A percentile compares a stretch with the other conserved stretches of the same genome.
Conservation (phyloP, 2,329 filamentous ascomycete genomes). For the Tolypocladium amazonense region DNA sequence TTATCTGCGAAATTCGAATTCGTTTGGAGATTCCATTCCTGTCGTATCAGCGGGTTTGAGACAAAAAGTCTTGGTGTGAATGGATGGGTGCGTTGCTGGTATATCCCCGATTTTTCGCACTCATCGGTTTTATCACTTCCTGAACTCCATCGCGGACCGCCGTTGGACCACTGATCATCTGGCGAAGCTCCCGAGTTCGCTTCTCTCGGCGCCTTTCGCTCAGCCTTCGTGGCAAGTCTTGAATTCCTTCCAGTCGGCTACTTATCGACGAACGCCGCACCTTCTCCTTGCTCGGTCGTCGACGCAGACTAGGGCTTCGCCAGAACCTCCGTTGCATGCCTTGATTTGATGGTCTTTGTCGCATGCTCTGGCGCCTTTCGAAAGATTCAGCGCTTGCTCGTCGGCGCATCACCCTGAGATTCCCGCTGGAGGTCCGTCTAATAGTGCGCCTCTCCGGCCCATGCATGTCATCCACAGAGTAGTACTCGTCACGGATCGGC, state of each 20-base stretch:
- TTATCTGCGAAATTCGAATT: background rate
- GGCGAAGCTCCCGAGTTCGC: conserved; percentile 44
- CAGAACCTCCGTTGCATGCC: conserved; percentile 16
- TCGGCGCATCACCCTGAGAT: conserved; percentile 46
- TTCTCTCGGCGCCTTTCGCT: conserved; percentile 50
- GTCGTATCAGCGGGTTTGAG: background rate
- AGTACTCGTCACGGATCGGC: conserved; percentile 31
- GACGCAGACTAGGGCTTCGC: conserved; percentile 18
- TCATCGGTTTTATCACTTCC: conserved; percentile 39
- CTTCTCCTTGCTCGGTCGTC: conserved; percentile 12
- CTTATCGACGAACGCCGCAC: conserved; percentile 28
- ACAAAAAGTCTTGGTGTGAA: background rate
- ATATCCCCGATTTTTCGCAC: conserved; percentile 4
- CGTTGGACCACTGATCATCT: conserved; percentile 48
- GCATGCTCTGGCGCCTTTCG: conserved; percentile 10
- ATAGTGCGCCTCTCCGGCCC: conserved; percentile 46
- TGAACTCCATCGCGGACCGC: conserved; percentile 49
- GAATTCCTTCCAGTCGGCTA: conserved; percentile 39
- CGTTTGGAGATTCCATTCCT: background rate
- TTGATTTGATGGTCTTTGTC: conserved; percentile 21
- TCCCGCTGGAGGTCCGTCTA: conserved; percentile 47
- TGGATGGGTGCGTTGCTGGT: background rate
- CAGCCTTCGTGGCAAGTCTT: conserved; percentile 41
- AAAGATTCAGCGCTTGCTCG: conserved; percentile 37
- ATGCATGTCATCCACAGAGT: conserved; percentile 19